phyloP scores from a whole-genome alignment of 768 basidiomycete genomes.

The Kwoniella mangroviensis region DNA sequence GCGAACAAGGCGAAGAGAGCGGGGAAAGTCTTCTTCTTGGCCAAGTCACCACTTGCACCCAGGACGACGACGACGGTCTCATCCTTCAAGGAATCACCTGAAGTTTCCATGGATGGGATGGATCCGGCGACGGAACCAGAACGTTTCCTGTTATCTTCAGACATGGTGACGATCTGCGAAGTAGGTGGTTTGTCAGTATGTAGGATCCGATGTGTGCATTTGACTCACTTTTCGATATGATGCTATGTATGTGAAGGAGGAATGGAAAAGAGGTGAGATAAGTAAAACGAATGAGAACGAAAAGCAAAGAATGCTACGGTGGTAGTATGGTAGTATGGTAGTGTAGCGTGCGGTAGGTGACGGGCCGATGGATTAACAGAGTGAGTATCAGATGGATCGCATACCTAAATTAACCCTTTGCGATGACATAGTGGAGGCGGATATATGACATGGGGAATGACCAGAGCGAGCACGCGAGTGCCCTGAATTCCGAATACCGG shows the following conservation, averaged over 20 bases:
- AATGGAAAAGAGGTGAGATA: not conserved
- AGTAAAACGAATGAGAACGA: not conserved
- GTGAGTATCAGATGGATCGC: not conserved
- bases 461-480: conserved; percentile 8
- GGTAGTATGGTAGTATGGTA: not conserved
- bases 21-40: conserved; percentile 99
- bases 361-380: not conserved
- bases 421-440: not conserved
- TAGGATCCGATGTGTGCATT: too few relatives aligned
- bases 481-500: conserved; percentile 21
- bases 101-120: conserved; percentile 85
- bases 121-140: conserved; percentile 62
- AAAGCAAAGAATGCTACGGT: not conserved
- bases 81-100: conserved; percentile 73
- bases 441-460: not conserved
- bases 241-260: not conserved
- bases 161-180: not conserved
- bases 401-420: not conserved
- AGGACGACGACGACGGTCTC: conserved; percentile 91
- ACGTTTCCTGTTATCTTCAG: conserved; percentile 9
- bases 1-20: conserved; percentile 89
- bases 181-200: not conserved
- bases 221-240: conserved; percentile 3
- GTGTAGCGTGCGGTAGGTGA: not conserved
- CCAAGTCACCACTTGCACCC: conserved; percentile 95